phyloP scores from a whole-genome alignment of 257 asterid species.

The Nicotiana obtusifolia region DNA sequence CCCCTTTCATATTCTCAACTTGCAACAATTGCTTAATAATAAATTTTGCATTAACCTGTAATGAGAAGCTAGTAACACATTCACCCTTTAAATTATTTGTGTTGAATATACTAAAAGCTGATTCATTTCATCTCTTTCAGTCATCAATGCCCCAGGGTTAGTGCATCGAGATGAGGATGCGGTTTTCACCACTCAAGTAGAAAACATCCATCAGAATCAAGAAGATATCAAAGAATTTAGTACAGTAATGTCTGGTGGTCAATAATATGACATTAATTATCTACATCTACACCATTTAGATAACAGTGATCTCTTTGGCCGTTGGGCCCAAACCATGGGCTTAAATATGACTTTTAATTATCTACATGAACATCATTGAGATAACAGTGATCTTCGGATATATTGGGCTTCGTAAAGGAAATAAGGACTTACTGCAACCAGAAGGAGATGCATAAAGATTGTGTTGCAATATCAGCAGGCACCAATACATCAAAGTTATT shows the following conservation, averaged over 20 bases:
- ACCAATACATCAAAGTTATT: not conserved
- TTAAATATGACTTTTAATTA: not conserved
- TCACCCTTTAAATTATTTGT: not conserved
- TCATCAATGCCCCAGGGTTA: not conserved
- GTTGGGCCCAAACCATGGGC: no score
- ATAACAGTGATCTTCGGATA: not conserved
- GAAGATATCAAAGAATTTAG: not conserved
- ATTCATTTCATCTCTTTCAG: not conserved
- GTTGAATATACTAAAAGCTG: not conserved
- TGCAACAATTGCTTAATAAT: not conserved
- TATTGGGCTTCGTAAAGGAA: not conserved
- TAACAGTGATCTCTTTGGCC: not conserved
- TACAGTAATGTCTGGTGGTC: not conserved
- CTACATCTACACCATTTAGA: not conserved
- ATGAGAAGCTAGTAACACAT: not conserved
- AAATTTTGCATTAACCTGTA: not conserved
- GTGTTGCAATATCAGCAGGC: not conserved
- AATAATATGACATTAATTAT: not conserved
- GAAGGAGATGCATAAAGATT: not conserved
- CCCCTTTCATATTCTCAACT: not conserved
- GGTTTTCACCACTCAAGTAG: not conserved
- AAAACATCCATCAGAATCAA: slow-evolving; percentile 4
- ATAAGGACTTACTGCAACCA: not conserved
- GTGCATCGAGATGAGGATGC: not conserved
- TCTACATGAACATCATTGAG: not conserved